Percentiles rank a stretch among this genome's conserved stretches.
Conservation (phyloP, 768 basidiomycete species). For the Agrocybe praecox region DNA sequence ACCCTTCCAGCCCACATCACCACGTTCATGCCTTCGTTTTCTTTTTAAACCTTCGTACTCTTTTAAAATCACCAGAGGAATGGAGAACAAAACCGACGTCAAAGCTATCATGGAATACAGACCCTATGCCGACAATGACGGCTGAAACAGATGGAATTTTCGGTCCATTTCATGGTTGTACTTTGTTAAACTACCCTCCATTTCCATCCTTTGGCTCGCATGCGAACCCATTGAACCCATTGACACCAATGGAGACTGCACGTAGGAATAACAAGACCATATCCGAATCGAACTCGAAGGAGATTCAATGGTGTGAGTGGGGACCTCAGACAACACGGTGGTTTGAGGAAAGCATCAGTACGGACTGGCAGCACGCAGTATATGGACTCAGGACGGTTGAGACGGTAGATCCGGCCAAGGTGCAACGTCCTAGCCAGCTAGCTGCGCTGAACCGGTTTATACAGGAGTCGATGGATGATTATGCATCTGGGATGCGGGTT, state of each 20-base stretch:
- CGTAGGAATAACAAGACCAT: neutral
- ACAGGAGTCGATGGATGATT: neutral
- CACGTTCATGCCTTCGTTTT: constrained; percentile 51
- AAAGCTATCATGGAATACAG: neutral
- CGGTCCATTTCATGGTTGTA: neutral
- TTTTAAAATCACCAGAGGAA: constrained; percentile 32
- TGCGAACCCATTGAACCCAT: neutral
- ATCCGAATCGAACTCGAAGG: constrained; percentile 1
- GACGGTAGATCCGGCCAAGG: constrained; percentile 27
- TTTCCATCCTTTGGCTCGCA: constrained; percentile 26
- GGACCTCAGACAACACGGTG: constrained; percentile 54
- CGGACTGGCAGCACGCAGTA: constrained; percentile 59
- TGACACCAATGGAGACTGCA: neutral
- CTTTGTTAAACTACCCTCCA: constrained; percentile 20
- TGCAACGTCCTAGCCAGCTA: neutral
- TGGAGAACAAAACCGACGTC: constrained; percentile 22
- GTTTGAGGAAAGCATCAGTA: constrained; percentile 51
- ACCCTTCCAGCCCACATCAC: constrained; percentile 37
- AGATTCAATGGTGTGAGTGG: constrained; percentile 51
- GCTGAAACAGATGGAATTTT: neutral
- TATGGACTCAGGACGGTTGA: constrained; percentile 55
- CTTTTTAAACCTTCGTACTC: constrained; percentile 46
- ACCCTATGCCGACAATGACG: neutral
- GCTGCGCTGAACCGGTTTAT: neutral
- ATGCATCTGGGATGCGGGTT: too few relatives aligned